Evolutionary conservation across 2,329 filamentous ascomycete species (phyloP).

Genomic region (Grosmannia huntii): DNA sequence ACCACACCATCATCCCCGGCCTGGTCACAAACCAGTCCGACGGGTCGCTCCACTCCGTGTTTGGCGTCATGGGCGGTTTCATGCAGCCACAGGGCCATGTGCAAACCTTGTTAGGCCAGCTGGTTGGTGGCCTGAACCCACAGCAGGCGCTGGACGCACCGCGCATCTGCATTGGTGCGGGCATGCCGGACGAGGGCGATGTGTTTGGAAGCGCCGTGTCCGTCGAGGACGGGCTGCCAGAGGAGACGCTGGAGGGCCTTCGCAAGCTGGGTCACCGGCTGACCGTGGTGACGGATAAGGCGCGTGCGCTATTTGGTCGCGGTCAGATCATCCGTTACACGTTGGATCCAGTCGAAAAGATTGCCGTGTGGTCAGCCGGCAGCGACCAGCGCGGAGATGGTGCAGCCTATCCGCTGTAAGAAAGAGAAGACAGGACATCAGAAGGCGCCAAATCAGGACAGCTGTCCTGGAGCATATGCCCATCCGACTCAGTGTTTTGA

Average conservation of each 20-base stretch:
- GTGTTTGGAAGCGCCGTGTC: slow-evolving; percentile 54
- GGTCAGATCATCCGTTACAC: slow-evolving; percentile 77
- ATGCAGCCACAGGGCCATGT: slow-evolving; percentile 98
- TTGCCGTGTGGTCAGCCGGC: slow-evolving; percentile 70
- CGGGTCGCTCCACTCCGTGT: slow-evolving; percentile 66
- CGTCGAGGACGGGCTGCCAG: slow-evolving; percentile 69
- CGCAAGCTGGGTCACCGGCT: slow-evolving; percentile 60
- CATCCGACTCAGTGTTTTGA: neutral
- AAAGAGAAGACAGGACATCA: neutral
- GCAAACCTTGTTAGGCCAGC: slow-evolving; percentile 81
- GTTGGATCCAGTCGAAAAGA: slow-evolving; percentile 54
- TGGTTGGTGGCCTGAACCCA: slow-evolving; percentile 67
- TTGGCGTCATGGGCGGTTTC: slow-evolving; percentile 95
- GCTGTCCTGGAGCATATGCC: neutral
- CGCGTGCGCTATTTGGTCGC: slow-evolving; percentile 62
- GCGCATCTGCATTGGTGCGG: slow-evolving; percentile 73
- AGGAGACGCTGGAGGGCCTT: slow-evolving; percentile 55
- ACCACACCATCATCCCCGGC: slow-evolving; percentile 95
- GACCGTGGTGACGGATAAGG: slow-evolving; percentile 50
- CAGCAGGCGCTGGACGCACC: slow-evolving; percentile 87
- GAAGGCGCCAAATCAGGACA: neutral
- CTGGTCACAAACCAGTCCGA: slow-evolving; percentile 70
- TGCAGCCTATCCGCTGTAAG: slow-evolving; percentile 41
- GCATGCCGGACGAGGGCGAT: slow-evolving; percentile 48
- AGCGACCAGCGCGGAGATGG: slow-evolving; percentile 86